Evolutionary conservation across 495 filamentous ascomycete species (phyloP), one percentile per base, ranked within the genome.

Genomic region (Beverwykella pulmonaria): DNA sequence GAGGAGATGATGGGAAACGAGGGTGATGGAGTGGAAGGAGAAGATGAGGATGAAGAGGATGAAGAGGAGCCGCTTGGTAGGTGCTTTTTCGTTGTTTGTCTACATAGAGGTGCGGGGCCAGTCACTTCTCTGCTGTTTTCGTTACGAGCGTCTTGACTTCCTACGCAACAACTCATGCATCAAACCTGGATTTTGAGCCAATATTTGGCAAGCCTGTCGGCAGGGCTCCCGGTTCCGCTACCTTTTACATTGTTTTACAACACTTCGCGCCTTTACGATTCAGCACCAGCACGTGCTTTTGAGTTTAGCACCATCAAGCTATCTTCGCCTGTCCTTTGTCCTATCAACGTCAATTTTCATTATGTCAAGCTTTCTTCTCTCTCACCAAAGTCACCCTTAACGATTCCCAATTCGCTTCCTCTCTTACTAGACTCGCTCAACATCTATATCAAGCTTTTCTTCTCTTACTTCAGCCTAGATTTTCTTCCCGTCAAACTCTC

Each of bases 1-100:
- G 74, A 76, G 6, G 76, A 73, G 36, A 65, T 46, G 9, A 69
- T 71, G 46, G 69, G 65, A 32, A 71, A 59, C 1, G 69, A 77
- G 53, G 75, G 64, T 1, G 68, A 63, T 6, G 73, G 65, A 20
- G 68, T 61, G 9, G 71, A 75, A 39, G 78, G 65, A 1, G 72
- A 67, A 41, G 62, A 58, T 0, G 79, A 79, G 8, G 79, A 80
- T 9, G 76, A 75, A 27, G 73, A 77, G 7, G 81, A 81, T 10
- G 79, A 78, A 29, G 62, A 73, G 19, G 68, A 70, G 26, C 26
- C 30, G 36, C 34, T 66, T 25, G 50, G 61, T 61, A 32, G 61
- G 67, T 62, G 8, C 39, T 10, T 44, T 44, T 10, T 44, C 15
- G 8, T 44, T n/a, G 8, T 3, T 44, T 44, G 5, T 44, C 17